Evolutionary conservation across 2,329 filamentous ascomycete genomes (phyloP), one percentile per base, ranked within the genome.

Genomic region (Albifimbria verrucaria): DNA sequence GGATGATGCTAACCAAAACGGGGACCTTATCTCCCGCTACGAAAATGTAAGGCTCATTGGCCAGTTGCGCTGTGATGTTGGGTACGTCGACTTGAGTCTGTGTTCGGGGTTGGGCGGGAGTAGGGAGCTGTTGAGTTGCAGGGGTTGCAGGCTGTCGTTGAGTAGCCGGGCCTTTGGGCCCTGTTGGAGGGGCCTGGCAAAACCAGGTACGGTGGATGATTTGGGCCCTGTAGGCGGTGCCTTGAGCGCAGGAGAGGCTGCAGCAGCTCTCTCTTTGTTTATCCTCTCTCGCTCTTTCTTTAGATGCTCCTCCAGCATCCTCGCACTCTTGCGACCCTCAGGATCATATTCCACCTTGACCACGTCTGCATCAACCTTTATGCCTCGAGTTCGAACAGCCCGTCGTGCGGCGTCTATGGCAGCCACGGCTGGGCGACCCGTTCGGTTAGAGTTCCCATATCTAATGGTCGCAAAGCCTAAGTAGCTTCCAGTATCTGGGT

Each of bases 401-500:
- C 84, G 82, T 62, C 89, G 90, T 9, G 94, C 93, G 41, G 92
- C 90, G 55, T 89, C 87, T 41, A 88, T 84, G 6, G 91, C 94
- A 48, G 86, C 81, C 39, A 90, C 74, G 51, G 73, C 70, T 5
- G 68, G 65, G 7, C 65, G 65, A 44, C 67, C 70, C 4, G 67
- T 60, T 15, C 68, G 70, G 74, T 83, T 80, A 2, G 80, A 76
- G 67, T 97, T 93, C 64, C 88, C 86, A 70, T 95, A 99, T 54
- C 88, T 86, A 66, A 99, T 91, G 17, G 91, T 90, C 59, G 90
- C 96, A 67, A 99, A 92, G 12, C 94, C 94, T 12, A 99, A 81
- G 66, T 95, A 96, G 65, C 90, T 94, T 18, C 94, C 94, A 12
- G 92, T 97, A 53, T 92, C 88, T 9, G 94, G 94, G 70, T 99